phyloP scores from a whole-genome alignment of 2,329 filamentous ascomycete genomes.

The Plectosphaerella plurivora region DNA sequence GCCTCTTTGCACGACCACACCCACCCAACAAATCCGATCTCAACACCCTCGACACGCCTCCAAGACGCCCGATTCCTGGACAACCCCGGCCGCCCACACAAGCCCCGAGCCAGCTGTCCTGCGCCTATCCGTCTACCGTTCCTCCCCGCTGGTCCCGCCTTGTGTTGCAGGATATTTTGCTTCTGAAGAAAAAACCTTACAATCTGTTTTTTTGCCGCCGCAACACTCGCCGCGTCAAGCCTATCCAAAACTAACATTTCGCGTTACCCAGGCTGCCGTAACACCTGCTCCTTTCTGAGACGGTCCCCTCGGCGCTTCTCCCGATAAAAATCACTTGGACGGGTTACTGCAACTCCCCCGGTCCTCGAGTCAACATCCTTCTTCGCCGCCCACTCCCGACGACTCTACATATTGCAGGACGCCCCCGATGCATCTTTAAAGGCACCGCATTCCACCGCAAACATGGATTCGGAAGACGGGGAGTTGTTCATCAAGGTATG shows the following conservation, averaged over 20 bases:
- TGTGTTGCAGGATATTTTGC: too few relatives aligned
- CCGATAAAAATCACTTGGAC: not conserved
- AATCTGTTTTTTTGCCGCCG: too few relatives aligned
- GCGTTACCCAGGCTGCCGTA: not conserved
- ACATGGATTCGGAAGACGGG: slow-evolving; percentile 86
- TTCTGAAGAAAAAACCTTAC: too few relatives aligned
- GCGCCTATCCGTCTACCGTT: too few relatives aligned
- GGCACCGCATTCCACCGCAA: slow-evolving; percentile 26
- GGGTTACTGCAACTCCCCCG: not conserved
- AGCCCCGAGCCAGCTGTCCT: too few relatives aligned
- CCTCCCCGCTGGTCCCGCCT: too few relatives aligned
- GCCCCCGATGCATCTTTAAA: slow-evolving; percentile 41
- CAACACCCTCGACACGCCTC: too few relatives aligned
- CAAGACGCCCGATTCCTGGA: not conserved
- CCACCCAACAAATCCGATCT: too few relatives aligned
- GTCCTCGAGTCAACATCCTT: not conserved
- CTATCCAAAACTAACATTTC: not conserved
- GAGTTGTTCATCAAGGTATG: slow-evolving; percentile 82
- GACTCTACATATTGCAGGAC: not conserved
- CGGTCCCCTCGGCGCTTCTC: not conserved
- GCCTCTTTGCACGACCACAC: not conserved
- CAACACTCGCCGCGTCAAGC: not conserved
- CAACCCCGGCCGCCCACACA: too few relatives aligned
- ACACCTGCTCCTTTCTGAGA: not conserved
- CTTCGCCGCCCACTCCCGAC: not conserved